Percentiles rank a stretch among this genome's conserved stretches.
Conservation (phyloP, 495 filamentous ascomycete species). For the Neurospora cerealis region DNA sequence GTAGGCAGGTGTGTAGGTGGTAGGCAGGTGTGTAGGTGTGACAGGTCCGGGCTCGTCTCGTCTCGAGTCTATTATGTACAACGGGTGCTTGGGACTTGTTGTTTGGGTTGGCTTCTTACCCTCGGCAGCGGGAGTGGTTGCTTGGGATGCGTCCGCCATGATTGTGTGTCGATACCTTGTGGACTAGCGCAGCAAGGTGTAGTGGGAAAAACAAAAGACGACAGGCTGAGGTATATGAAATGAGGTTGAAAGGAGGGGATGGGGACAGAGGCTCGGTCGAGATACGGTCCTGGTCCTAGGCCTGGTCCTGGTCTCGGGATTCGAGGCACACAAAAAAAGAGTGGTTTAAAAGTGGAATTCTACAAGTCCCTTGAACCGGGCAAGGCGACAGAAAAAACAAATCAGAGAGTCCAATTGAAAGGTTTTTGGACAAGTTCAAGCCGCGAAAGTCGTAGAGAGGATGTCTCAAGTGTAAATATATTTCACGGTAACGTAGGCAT, state of each 20-base stretch:
- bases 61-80: background rate
- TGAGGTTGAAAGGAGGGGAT: background rate
- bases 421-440: background rate
- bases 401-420: background rate
- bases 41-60: background rate
- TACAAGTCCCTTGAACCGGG: background rate
- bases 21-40: background rate
- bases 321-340: background rate
- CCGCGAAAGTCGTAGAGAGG: background rate
- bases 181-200: background rate
- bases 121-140: background rate
- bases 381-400: background rate
- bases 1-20: background rate
- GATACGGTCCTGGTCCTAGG: background rate
- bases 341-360: conserved; percentile 1
- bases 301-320: background rate
- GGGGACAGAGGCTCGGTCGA: background rate
- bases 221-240: background rate
- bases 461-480: background rate
- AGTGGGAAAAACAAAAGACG: background rate
- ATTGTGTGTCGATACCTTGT: background rate
- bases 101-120: background rate
- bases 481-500: background rate
- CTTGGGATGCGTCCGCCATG: background rate
- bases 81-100: background rate